phyloP scores from a whole-genome alignment of 2,329 filamentous ascomycete genomes.

The Aulographum hederae region DNA sequence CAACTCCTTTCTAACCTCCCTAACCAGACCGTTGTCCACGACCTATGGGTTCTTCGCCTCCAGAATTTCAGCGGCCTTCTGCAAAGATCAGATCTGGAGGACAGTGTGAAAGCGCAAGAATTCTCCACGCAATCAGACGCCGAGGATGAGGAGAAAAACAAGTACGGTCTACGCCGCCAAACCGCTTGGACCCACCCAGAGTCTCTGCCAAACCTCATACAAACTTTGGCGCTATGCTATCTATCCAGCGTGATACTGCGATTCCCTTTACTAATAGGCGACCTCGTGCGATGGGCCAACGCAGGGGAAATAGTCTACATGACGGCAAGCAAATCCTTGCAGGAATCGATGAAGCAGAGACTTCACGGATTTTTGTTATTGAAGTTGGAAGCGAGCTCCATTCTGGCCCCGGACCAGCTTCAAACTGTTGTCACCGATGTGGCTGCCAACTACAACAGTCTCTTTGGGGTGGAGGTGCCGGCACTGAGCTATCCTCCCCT shows the following conservation, averaged over 20 bases:
- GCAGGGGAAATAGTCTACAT: slow-evolving; percentile 54
- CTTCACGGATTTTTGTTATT: slow-evolving; percentile 43
- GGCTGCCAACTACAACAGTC: slow-evolving; percentile 31
- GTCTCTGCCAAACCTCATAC: slow-evolving; percentile 52
- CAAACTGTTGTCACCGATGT: slow-evolving; percentile 35
- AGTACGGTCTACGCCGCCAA: slow-evolving; percentile 10
- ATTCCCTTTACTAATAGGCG: slow-evolving; percentile 56
- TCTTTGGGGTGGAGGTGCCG: slow-evolving; percentile 56
- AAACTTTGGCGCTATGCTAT: slow-evolving; percentile 65
- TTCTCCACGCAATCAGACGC: slow-evolving; percentile 41
- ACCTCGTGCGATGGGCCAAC: slow-evolving; percentile 50
- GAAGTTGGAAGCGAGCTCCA: slow-evolving; percentile 33
- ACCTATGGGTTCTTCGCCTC: slow-evolving; percentile 69
- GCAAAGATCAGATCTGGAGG: slow-evolving; percentile 15
- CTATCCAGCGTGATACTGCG: slow-evolving; percentile 57
- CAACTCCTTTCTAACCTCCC: slow-evolving; percentile 3
- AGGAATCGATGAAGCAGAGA: slow-evolving; percentile 44
- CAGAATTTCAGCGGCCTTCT: slow-evolving; percentile 32
- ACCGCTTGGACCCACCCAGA: slow-evolving; percentile 27
- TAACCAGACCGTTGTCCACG: slow-evolving; percentile 43
- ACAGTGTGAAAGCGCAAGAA: slow-evolving; percentile 23
- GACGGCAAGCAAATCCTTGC: slow-evolving; percentile 38
- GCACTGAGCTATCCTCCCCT: slow-evolving; percentile 51
- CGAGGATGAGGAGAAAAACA: slow-evolving; percentile 17
- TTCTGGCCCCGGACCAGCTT: slow-evolving; percentile 36